Conservation (phyloP, 495 filamentous ascomycete genomes). For the Staphylotrichum tortipilum region DNA sequence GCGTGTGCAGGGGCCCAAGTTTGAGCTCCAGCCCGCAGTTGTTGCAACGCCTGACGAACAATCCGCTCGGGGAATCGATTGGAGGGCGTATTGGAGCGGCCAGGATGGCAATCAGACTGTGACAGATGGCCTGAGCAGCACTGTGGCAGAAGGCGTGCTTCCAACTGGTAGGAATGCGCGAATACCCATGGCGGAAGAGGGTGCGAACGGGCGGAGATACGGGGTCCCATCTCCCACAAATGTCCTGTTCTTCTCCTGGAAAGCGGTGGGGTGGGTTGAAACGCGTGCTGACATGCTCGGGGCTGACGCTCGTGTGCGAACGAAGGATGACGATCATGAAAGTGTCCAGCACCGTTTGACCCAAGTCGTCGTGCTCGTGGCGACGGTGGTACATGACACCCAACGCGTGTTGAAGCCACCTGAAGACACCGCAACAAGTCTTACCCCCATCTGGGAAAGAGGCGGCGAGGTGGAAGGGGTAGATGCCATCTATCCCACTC, state of each 20-base stretch:
- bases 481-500: conserved; percentile 14
- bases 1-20: conserved; percentile 28
- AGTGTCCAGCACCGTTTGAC: conserved; percentile 36
- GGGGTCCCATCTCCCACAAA: conserved; percentile 36
- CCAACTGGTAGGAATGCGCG: conserved; percentile 25
- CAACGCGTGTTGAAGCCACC: background rate
- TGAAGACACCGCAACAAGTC: conserved; percentile 30
- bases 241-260: conserved; percentile 31
- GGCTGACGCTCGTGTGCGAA: conserved; percentile 26
- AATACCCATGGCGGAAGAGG: conserved; percentile 5
- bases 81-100: conserved; percentile 6
- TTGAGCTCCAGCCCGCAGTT: conserved; percentile 29
- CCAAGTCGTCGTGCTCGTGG: conserved; percentile 24
- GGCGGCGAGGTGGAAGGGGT: conserved; percentile 33
- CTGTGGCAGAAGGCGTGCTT: conserved; percentile 40
- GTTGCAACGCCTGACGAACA: conserved; percentile 28
- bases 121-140: conserved; percentile 34
- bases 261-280: conserved; percentile 17
- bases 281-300: conserved; percentile 15
- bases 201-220: conserved; percentile 16
- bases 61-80: conserved; percentile 28
- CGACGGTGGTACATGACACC: background rate
- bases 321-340: conserved; percentile 35
- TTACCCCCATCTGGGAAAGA: conserved; percentile 32
- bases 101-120: conserved; percentile 25